A percentile compares a stretch with the other conserved stretches of the same genome.
phyloP scores from a whole-genome alignment of 495 filamentous ascomycete species.

The Podospora anserina region DNA sequence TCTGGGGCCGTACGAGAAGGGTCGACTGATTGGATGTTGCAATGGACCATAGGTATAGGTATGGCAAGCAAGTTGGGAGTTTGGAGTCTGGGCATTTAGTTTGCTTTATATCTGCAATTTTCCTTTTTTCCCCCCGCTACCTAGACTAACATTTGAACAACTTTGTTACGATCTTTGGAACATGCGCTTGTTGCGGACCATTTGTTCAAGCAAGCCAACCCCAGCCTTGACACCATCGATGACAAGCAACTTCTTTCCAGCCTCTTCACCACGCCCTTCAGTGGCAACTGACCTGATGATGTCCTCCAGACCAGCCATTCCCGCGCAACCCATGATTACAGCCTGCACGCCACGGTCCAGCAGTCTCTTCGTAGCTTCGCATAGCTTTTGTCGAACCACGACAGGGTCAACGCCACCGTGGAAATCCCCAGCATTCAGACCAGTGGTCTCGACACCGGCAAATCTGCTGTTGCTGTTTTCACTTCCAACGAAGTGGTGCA shows the following conservation, averaged over 20 bases:
- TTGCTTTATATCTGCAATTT: slow-evolving; percentile 11
- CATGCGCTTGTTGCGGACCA: slow-evolving; percentile 43
- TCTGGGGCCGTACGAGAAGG: slow-evolving; percentile 71
- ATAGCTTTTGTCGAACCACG: slow-evolving; percentile 64
- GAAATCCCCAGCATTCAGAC: slow-evolving; percentile 75
- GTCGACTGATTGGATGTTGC: slow-evolving; percentile 36
- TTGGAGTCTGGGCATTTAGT: neutral
- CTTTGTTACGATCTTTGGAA: slow-evolving; percentile 25
- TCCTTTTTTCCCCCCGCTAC: neutral
- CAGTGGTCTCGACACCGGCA: slow-evolving; percentile 79
- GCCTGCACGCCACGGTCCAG: slow-evolving; percentile 59
- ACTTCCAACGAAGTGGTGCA: slow-evolving; percentile 53
- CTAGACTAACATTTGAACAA: neutral
- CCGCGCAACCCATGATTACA: slow-evolving; percentile 78
- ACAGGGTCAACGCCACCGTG: slow-evolving; percentile 62
- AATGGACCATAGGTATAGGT: neutral
- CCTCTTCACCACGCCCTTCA: slow-evolving; percentile 57
- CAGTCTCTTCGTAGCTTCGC: slow-evolving; percentile 63
- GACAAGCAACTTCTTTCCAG: slow-evolving; percentile 61
- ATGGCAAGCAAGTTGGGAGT: slow-evolving; percentile 6
- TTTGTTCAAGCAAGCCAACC: slow-evolving; percentile 62
- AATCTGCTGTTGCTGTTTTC: slow-evolving; percentile 45
- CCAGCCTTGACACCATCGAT: slow-evolving; percentile 85
- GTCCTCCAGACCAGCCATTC: slow-evolving; percentile 86
- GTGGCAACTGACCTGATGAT: slow-evolving; percentile 69